Conservation (phyloP, 2,329 filamentous ascomycete species). For the Monosporascus sp. region DNA sequence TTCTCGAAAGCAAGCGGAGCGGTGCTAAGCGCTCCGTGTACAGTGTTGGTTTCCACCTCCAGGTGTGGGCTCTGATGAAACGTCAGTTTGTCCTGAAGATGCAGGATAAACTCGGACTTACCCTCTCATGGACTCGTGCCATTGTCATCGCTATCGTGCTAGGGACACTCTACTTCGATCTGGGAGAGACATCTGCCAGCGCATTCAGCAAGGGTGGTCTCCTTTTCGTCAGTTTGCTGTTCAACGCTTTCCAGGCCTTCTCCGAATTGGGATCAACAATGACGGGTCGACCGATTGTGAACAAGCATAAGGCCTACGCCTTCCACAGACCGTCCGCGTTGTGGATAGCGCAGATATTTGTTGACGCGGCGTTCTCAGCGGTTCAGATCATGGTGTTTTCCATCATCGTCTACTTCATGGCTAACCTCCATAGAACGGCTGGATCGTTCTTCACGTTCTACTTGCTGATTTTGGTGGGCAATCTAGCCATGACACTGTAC, state of each 20-base stretch:
- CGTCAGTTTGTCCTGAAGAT: constrained; percentile 81
- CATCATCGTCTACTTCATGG: constrained; percentile 77
- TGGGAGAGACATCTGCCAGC: constrained; percentile 59
- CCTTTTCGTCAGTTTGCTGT: constrained; percentile 72
- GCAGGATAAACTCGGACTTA: constrained; percentile 75
- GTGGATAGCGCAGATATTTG: constrained; percentile 77
- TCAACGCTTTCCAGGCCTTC: constrained; percentile 85
- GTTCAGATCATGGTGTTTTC: constrained; percentile 67
- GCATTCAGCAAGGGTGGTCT: constrained; percentile 79
- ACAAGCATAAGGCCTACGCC: constrained; percentile 78
- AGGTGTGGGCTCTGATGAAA: constrained; percentile 78
- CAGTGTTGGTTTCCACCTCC: constrained; percentile 74
- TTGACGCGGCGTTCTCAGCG: constrained; percentile 68
- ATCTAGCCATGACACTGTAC: constrained; percentile 70
- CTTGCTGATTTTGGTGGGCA: constrained; percentile 62
- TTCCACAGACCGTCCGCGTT: constrained; percentile 78
- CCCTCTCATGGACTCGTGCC: constrained; percentile 61
- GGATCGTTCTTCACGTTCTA: constrained; percentile 76
- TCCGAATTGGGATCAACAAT: constrained; percentile 71
- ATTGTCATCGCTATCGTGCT: constrained; percentile 73
- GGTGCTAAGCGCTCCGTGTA: constrained; percentile 74
- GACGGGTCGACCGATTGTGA: constrained; percentile 69
- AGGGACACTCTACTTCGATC: constrained; percentile 72
- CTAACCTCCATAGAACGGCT: constrained; percentile 59
- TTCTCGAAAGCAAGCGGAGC: constrained; percentile 72